phyloP scores from a whole-genome alignment of 202 grass and related monocot genomes.

The Digitaria exilis region DNA sequence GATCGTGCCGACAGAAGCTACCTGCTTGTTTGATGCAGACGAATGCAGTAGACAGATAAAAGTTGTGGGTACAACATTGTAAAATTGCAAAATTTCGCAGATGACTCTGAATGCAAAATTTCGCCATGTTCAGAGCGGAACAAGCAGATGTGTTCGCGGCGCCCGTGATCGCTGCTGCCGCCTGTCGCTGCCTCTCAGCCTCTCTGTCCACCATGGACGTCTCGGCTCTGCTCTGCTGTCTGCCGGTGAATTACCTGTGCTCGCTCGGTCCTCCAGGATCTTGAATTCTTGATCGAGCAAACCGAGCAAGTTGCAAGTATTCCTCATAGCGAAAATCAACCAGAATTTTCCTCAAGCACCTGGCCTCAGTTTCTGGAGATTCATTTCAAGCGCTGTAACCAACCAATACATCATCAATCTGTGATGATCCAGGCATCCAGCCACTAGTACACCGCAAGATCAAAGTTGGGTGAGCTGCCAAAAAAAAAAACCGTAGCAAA shows the following conservation, averaged over 20 bases:
- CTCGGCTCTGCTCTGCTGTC: not conserved
- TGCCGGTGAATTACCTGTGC: not conserved
- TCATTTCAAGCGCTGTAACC: too few species aligned
- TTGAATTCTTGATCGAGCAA: not conserved
- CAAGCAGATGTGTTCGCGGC: not conserved
- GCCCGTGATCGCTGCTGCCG: slow-evolving; percentile 1
- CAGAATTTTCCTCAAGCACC: not conserved
- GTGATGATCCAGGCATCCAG: too few species aligned
- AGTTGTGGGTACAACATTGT: too few species aligned
- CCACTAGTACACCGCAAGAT: not conserved
- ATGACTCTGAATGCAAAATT: not conserved
- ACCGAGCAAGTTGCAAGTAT: slow-evolving; percentile 1
- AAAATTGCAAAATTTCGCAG: too few species aligned
- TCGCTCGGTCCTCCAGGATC: not conserved
- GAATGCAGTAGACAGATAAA: not conserved
- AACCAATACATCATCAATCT: not conserved
- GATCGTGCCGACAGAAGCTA: not conserved
- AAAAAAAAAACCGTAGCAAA: not conserved
- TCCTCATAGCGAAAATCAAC: not conserved
- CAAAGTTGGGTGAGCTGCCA: not conserved
- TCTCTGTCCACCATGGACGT: slow-evolving; percentile 9
- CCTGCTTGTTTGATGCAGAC: not conserved
- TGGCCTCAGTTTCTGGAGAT: not conserved
- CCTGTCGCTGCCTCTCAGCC: too few species aligned
- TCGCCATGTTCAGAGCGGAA: not conserved